Evolutionary conservation across 139 green algal genomes (phyloP).

Genomic region (Nannochloris sp.): DNA sequence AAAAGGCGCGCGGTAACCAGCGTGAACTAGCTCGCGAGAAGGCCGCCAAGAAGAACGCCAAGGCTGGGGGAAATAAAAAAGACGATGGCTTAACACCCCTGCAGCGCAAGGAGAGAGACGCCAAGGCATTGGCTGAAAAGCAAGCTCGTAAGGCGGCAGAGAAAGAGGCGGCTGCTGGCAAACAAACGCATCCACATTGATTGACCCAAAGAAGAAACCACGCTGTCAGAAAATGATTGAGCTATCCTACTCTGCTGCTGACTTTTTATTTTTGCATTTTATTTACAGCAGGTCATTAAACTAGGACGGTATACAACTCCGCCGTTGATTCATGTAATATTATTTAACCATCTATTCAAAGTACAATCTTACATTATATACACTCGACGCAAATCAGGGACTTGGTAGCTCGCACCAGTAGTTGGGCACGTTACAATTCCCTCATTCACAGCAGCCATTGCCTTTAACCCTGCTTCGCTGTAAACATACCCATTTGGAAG

Average conservation of each 20-base stretch:
- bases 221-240: not conserved
- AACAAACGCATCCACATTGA: not conserved
- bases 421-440: not conserved
- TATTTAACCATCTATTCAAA: not conserved
- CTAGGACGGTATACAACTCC: not conserved
- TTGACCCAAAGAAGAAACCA: not conserved
- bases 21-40: conserved; percentile 34
- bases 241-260: not conserved
- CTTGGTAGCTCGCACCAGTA: not conserved
- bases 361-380: not conserved
- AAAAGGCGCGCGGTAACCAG: conserved; percentile 48
- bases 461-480: conserved; percentile 47
- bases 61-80: conserved; percentile 22
- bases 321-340: not conserved
- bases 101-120: conserved; percentile 45
- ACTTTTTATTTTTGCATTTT: not conserved
- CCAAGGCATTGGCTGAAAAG: conserved; percentile 43
- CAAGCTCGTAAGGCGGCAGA: conserved; percentile 26
- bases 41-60: conserved; percentile 26
- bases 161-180: not conserved
- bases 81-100: conserved; percentile 37
- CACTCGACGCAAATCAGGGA: not conserved
- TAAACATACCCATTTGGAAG: conserved; percentile 89
- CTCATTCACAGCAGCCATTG: not conserved
- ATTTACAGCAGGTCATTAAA: not conserved